Base-by-base conservation (phyloP, 2,329 filamentous ascomycete genomes). In the Ophiocordyceps camponoti-leonardi region DNA sequence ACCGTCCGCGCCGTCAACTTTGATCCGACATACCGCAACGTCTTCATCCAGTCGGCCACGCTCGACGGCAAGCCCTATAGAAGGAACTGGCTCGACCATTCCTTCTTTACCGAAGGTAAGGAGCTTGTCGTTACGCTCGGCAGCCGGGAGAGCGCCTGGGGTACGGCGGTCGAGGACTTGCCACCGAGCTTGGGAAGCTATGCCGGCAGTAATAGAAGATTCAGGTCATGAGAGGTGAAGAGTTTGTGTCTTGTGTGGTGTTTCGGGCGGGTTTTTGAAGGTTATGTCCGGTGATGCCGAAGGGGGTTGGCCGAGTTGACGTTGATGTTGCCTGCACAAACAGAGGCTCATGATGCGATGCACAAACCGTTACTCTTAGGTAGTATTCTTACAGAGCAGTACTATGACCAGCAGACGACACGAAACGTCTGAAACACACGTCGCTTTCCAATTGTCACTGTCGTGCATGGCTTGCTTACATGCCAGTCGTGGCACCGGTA, bases 41-140 rank as follows among this genome's bases (percentile, higher is more conserved):
- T 83, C 1, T 84, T 75, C 49, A 76, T 85, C 12, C 80, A 84
- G 60, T 76, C 64, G 40, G 81, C 73, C 2, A 83, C 67, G 7
- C 61, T 83, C 28, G 59, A 85, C 53, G 80, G 79, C 1, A 51
- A 68, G 52, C 56, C 63, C 0, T 84, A 80, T 55, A 73, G 68
- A 0, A 73, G 68, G 60, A 84, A 76, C 55, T 85, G 80, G 80
- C 63, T 85, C 14, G 68, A 71, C 37, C 80, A 85, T 60, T 71
- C 68, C 43, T 84, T 85, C 54, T 84, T 83, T 55, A 61, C 71
- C 0, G 67, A 82, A 6, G 81, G 81, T 1, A 76, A 75, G 14
- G 67, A 76, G 45, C 61, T 85, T 41, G 78, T 83, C 44, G 59
- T 85, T 43, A 73, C 67, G 4, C 59, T 85, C 10, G 80, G 80